Conservation (phyloP, 108 stramenopile species). For the Mediolabrus comicus region DNA sequence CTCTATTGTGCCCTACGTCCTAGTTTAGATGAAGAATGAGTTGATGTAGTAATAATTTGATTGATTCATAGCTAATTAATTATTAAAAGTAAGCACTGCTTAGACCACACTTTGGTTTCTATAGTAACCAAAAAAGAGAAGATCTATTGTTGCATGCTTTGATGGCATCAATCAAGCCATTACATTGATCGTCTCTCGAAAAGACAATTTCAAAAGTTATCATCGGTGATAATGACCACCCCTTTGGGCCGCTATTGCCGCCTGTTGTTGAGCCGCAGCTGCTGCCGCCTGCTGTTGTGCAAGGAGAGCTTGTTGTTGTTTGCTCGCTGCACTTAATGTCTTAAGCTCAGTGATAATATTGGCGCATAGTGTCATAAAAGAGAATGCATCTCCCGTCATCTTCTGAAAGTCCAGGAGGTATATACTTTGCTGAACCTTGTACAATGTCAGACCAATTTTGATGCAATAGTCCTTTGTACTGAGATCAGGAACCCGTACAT, state of each 20-base stretch:
- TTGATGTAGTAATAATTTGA: neutral
- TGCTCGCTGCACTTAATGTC: slow-evolving; percentile 91
- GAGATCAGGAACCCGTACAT: slow-evolving; percentile 74
- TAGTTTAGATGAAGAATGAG: slow-evolving; percentile 33
- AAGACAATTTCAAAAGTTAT: slow-evolving; percentile 11
- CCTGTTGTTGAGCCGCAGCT: slow-evolving; percentile 61
- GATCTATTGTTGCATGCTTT: neutral
- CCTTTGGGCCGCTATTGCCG: slow-evolving; percentile 50
- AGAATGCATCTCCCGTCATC: slow-evolving; percentile 96
- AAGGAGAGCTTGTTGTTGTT: slow-evolving; percentile 67
- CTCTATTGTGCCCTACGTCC: slow-evolving; percentile 64
- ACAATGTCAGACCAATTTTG: slow-evolving; percentile 93
- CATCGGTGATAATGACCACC: slow-evolving; percentile 36
- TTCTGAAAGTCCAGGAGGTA: slow-evolving; percentile 98
- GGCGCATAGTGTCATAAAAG: slow-evolving; percentile 97
- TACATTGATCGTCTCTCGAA: neutral
- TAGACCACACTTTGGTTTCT: neutral
- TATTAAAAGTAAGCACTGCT: neutral
- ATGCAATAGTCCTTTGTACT: slow-evolving; percentile 84
- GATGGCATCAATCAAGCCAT: neutral
- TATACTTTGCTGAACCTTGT: slow-evolving; percentile 98
- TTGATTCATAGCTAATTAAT: neutral
- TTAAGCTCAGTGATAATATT: slow-evolving; percentile 98
- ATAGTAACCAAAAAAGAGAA: neutral
- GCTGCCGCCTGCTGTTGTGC: slow-evolving; percentile 72